Evolutionary conservation across 495 filamentous ascomycete species (phyloP).

Genomic region (Schizothecium vesticola): DNA sequence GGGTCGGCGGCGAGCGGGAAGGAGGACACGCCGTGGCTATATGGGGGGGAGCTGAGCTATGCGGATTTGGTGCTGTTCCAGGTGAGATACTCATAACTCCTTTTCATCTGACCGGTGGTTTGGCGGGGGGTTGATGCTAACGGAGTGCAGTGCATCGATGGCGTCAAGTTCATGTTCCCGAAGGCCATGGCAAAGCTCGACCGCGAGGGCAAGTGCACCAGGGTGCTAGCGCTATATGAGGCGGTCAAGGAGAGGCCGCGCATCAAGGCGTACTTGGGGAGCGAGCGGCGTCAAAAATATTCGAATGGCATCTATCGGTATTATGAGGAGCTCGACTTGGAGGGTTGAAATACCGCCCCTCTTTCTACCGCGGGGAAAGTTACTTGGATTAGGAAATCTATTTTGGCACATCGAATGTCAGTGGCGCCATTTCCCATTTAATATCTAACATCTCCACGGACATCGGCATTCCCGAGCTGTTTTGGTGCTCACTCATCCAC

Average conservation of each 20-base stretch:
- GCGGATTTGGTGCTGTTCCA: conserved; percentile 68
- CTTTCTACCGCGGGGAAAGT: neutral
- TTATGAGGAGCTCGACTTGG: conserved; percentile 56
- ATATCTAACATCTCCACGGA: neutral
- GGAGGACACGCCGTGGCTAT: conserved; percentile 50
- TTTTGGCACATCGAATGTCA: neutral
- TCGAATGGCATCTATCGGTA: conserved; percentile 53
- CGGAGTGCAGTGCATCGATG: conserved; percentile 38
- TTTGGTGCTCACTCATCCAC: conserved; percentile 7
- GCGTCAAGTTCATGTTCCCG: conserved; percentile 57
- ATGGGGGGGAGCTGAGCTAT: conserved; percentile 54
- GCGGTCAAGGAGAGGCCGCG: conserved; percentile 48
- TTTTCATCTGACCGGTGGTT: neutral
- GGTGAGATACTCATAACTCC: conserved; percentile 26
- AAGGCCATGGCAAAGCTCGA: conserved; percentile 47
- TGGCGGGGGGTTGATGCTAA: neutral
- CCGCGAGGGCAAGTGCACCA: conserved; percentile 43
- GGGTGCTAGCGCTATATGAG: conserved; percentile 51
- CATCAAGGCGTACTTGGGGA: conserved; percentile 56
- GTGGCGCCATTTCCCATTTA: neutral
- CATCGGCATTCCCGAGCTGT: neutral
- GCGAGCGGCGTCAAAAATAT: conserved; percentile 51
- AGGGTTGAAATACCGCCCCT: conserved; percentile 8
- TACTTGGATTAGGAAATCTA: neutral
- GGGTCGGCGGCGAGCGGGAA: conserved; percentile 44